Conservation (phyloP, 805 yeast genomes). For the Metschnikowia gelsemii region DNA sequence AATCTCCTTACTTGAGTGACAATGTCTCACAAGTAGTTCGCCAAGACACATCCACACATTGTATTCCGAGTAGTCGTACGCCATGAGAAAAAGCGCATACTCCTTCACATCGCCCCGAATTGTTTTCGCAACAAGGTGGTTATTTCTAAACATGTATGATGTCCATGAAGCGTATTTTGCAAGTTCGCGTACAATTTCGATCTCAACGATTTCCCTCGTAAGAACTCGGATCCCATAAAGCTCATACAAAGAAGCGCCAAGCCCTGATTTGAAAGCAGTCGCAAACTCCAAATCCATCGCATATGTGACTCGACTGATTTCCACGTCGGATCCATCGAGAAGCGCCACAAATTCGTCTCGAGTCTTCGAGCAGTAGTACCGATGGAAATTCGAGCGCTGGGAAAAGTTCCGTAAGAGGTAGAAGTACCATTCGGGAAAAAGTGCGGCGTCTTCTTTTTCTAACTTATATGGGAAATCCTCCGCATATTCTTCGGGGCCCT, state of each 20-base stretch:
- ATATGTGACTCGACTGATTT: neutral
- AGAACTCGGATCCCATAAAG: neutral
- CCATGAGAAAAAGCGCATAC: conserved; percentile 4
- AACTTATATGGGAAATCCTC: conserved; percentile 5
- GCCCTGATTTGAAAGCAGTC: conserved; percentile 4
- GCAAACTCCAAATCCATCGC: conserved; percentile 3
- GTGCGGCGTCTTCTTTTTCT: conserved; percentile 2
- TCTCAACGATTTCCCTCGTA: conserved; percentile 1
- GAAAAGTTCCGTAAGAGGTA: conserved; percentile 4
- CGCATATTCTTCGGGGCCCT: neutral
- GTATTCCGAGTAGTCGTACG: conserved; percentile 5
- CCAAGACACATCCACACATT: neutral
- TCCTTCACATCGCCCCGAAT: neutral
- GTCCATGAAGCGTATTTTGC: conserved; percentile 2
- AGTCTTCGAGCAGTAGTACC: conserved; percentile 2
- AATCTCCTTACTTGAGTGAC: neutral
- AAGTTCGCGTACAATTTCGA: neutral
- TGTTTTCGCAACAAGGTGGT: neutral
- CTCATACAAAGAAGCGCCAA: neutral
- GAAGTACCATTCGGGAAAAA: conserved; percentile 10
- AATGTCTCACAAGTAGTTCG: neutral
- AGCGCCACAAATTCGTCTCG: neutral
- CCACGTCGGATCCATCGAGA: conserved; percentile 2
- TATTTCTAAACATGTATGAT: neutral
- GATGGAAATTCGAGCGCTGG: conserved; percentile 3